Percentiles rank a stretch among this genome's conserved stretches.
These are phyloP conservation scores for Gaultheria prostrata DNA, from an alignment of 148 eudicot genomes.

Conservation along the genomic window DNA sequence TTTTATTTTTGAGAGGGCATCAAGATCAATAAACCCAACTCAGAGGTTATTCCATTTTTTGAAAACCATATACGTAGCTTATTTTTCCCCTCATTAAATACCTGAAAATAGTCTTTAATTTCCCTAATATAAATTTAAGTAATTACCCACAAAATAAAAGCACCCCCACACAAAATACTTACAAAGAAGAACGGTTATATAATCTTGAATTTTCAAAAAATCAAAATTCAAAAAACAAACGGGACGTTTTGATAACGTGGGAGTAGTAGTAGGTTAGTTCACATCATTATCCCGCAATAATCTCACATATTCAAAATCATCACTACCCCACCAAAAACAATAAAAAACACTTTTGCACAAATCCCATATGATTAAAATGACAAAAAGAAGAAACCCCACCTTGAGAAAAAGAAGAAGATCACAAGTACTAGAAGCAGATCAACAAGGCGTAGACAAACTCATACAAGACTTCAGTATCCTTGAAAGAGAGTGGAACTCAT, in stretches of 20 bases:
- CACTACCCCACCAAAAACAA: background rate
- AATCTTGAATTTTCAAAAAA: background rate
- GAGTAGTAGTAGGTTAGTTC: background rate
- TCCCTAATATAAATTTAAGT: background rate
- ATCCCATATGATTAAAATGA: background rate
- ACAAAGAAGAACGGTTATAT: background rate
- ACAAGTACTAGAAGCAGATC: background rate
- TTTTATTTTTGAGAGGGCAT: no score
- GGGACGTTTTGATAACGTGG: background rate
- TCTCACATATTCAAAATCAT: slow-evolving; percentile 19
- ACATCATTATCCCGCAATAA: slow-evolving; percentile 12
- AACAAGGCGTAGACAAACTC: background rate
- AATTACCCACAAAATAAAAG: background rate
- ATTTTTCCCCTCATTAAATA: no score
- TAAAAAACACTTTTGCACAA: background rate
- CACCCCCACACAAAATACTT: background rate
- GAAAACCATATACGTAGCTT: background rate
- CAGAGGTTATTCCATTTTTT: no score
- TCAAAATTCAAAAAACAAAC: background rate
- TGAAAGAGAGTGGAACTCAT: background rate
- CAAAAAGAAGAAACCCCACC: slow-evolving; percentile 9
- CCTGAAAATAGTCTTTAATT: background rate
- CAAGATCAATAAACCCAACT: no score
- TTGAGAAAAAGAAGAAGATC: background rate
- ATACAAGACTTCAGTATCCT: background rate